phyloP scores from a whole-genome alignment of 176 grass and related monocot genomes.

The Elymus sibiricus region DNA sequence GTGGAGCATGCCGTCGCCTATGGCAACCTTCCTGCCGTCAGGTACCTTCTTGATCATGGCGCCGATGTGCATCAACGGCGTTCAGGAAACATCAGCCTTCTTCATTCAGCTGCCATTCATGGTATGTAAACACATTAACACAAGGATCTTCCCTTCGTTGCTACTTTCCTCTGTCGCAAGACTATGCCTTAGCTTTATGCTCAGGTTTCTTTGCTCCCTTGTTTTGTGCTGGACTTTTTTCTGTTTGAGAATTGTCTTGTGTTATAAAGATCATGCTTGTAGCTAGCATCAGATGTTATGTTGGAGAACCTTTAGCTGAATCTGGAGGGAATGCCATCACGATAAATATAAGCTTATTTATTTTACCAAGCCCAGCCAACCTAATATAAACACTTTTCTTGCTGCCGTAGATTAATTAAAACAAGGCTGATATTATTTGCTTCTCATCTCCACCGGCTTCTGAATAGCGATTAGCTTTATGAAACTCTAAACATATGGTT shows the following conservation, averaged over 20 bases:
- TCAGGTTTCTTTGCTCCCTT: not conserved
- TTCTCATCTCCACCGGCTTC: not conserved
- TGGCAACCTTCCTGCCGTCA: slow-evolving; percentile 10
- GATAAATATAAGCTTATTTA: not conserved
- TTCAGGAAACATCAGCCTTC: not conserved
- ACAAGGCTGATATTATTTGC: not conserved
- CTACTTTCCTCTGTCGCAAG: not conserved
- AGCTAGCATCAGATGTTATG: too few species aligned
- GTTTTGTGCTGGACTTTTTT: not conserved
- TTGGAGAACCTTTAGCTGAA: not conserved
- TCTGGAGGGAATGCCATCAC: not conserved
- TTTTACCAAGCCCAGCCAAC: not conserved
- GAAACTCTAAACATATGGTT: not conserved
- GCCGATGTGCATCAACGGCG: slow-evolving; percentile 3
- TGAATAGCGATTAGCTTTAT: not conserved
- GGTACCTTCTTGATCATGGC: slow-evolving; percentile 23
- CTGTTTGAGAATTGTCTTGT: too few species aligned
- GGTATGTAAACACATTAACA: not conserved
- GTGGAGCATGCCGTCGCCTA: not conserved
- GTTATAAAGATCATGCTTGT: not conserved
- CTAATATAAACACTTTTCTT: not conserved
- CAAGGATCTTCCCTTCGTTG: not conserved
- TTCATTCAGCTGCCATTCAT: not conserved
- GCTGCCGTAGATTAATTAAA: not conserved
- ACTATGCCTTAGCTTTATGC: not conserved